A percentile compares a stretch with the other conserved stretches of the same genome.
Evolutionary conservation across 2,329 filamentous ascomycete genomes (phyloP).

Genomic region (Nemania abortiva): DNA sequence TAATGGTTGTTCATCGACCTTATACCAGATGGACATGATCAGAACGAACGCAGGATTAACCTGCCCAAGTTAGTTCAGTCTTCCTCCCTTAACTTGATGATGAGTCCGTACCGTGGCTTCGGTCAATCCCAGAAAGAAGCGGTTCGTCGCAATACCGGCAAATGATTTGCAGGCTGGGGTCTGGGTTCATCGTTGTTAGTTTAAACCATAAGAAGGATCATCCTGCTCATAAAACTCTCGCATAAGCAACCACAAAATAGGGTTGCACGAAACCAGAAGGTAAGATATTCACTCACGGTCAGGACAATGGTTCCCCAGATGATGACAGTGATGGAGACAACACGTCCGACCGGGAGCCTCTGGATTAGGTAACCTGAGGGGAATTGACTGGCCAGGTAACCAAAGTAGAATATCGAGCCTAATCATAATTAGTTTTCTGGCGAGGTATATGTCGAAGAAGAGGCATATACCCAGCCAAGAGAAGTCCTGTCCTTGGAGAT

Average conservation of each 20-base stretch:
- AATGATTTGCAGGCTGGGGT: constrained; percentile 67
- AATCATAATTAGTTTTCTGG: constrained; percentile 23
- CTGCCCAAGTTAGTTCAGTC: constrained; percentile 25
- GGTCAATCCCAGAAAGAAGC: constrained; percentile 67
- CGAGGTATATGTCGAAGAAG: constrained; percentile 53
- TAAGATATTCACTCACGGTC: constrained; percentile 44
- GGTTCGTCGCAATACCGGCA: constrained; percentile 65
- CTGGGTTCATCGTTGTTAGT: constrained; percentile 30
- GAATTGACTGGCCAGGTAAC: constrained; percentile 60
- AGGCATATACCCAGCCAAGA: constrained; percentile 59
- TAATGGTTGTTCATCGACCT: constrained; percentile 61
- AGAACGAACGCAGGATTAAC: constrained; percentile 63
- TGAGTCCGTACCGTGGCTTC: constrained; percentile 60
- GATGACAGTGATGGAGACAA: constrained; percentile 59
- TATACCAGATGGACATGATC: constrained; percentile 56
- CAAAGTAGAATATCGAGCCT: constrained; percentile 65
- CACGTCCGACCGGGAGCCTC: constrained; percentile 61
- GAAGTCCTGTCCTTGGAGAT: constrained; percentile 63
- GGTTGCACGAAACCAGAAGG: neutral
- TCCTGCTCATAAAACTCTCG: neutral
- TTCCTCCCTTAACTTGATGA: neutral
- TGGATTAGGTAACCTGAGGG: constrained; percentile 61
- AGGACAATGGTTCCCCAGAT: constrained; percentile 63
- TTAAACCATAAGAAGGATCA: neutral
- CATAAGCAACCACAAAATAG: neutral